Percentiles rank a stretch among this genome's conserved stretches.
Evolutionary conservation across 1,284 basidiomycete genomes (phyloP).

Genomic region (Irpex sp.): DNA sequence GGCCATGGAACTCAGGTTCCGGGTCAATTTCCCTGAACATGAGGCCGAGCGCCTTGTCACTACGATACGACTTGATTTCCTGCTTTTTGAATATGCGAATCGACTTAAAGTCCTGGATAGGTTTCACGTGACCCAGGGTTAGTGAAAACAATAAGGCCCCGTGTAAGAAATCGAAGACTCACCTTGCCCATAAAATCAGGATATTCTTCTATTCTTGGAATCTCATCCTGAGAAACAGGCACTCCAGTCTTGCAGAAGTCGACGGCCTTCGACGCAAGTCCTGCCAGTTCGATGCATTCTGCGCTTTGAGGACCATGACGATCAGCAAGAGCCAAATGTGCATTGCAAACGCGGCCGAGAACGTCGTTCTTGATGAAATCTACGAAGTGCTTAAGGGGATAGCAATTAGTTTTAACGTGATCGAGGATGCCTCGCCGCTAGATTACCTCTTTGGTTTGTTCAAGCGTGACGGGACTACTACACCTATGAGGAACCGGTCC

Average conservation of each 20-base stretch:
- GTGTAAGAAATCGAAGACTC: not conserved
- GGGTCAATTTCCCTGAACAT: conserved; percentile 12
- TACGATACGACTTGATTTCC: conserved; percentile 7
- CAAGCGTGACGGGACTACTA: conserved; percentile 5
- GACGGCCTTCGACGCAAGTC: conserved; percentile 11
- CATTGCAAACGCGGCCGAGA: conserved; percentile 13
- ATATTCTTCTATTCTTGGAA: conserved; percentile 7
- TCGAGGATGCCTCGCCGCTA: not conserved
- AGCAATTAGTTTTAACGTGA: not conserved
- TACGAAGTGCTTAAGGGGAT: conserved; percentile 10
- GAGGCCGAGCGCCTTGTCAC: conserved; percentile 6
- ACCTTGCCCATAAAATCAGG: conserved; percentile 17
- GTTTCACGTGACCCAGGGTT: too few relatives aligned
- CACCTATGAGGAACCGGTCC: not conserved
- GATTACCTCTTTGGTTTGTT: conserved; percentile 11
- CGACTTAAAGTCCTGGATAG: conserved; percentile 6
- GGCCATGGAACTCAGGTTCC: conserved; percentile 5
- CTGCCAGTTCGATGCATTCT: conserved; percentile 7
- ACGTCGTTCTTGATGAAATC: conserved; percentile 13
- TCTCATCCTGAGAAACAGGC: not conserved
- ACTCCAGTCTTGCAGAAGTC: conserved; percentile 13
- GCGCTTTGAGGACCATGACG: not conserved
- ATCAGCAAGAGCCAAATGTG: conserved; percentile 14
- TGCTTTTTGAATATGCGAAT: conserved; percentile 8
- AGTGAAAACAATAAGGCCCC: too few relatives aligned